Base-by-base conservation (phyloP, 495 filamentous ascomycete species). In the Trichodelitschia bisporula region DNA sequence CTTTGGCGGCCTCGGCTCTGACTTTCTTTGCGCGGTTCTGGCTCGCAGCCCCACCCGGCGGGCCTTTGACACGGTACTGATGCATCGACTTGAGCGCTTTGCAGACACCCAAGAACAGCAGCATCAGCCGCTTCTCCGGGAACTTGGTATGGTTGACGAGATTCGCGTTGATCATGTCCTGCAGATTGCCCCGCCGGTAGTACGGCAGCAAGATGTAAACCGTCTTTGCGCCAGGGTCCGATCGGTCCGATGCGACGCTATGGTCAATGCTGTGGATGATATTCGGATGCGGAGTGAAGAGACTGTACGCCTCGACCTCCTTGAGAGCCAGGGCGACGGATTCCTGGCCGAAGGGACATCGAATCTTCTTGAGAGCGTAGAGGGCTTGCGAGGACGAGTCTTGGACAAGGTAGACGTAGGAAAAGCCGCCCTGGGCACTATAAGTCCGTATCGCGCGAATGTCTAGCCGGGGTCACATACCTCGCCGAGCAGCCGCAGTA, bases 81-180 rank as follows among this genome's bases (percentile, higher is more conserved):
- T 97, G 86, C 73, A 97, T 91, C 10, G 76, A 64, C 44, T 67
- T 72, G 30, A 97, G 50, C 11, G 82, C 89, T 36, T 69, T 60
- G 40, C 86, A 92, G 3, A 97, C 82, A 4, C 86, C 86, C 19
- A 92, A 55, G 42, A 95, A 91, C 42, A 97, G 48, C 38, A 66
- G 58, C 84, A 95, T 83, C 28, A 97, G 54, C 38, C 68, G 58
- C 51, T 71, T 66, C 57, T 91, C 83, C 0, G 86, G 86, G 44
- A 97, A 93, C 28, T 59, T 64, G n/a, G 77, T 77, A 38, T 90
- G 79, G 49, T 97, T 95, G 57, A 97, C 83, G 29, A 95, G 53
- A 50, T 97, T 97, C 36, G 86, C 86, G 45, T 97, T 97, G 58
- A 97, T 93, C 26, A 84, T 73, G 53, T 97, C 86, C 48, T 97